These are phyloP conservation scores for Penicillium desertorum DNA, from an alignment of 495 filamentous ascomycete species.

Conservation along the genomic window DNA sequence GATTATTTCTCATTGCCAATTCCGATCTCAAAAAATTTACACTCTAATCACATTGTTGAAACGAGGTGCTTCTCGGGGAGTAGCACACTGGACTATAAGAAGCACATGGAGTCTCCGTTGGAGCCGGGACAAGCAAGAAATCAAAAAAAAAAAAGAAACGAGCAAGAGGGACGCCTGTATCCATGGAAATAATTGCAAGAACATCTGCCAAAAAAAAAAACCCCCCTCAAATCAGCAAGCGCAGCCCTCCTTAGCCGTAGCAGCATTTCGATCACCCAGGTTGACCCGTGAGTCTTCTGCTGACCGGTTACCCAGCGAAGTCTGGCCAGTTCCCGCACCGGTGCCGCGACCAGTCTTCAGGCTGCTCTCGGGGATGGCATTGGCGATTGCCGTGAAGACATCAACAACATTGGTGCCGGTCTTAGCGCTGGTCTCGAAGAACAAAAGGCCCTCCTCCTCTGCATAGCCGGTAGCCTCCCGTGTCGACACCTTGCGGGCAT, in stretches of 20 bases:
- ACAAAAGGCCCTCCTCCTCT: constrained; percentile 87
- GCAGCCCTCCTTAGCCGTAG: constrained; percentile 83
- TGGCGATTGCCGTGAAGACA: constrained; percentile 98
- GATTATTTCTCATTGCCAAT: constrained; percentile 1
- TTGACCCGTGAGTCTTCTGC: constrained; percentile 48
- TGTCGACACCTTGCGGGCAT: constrained; percentile 82
- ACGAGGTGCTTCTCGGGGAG: neutral
- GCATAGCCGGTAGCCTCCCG: constrained; percentile 91
- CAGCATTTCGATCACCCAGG: constrained; percentile 42
- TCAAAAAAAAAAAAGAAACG: constrained; percentile 14
- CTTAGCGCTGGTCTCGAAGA: constrained; percentile 98
- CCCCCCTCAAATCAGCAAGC: constrained; percentile 71
- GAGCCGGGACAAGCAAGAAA: constrained; percentile 8
- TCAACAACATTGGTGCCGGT: constrained; percentile 89
- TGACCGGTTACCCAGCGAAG: constrained; percentile 39
- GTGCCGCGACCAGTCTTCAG: constrained; percentile 79
- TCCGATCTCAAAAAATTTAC: constrained; percentile 7
- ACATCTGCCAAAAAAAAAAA: constrained; percentile 14
- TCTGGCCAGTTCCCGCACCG: constrained; percentile 57
- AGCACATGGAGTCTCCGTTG: constrained; percentile 7
- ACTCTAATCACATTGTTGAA: constrained; percentile 10
- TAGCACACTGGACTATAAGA: constrained; percentile 20
- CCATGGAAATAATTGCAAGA: constrained; percentile 21
- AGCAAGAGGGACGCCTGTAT: constrained; percentile 24
- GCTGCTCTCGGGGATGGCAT: constrained; percentile 93